phyloP scores from a whole-genome alignment of 306 rosid genomes.

The Cicer judaicum region DNA sequence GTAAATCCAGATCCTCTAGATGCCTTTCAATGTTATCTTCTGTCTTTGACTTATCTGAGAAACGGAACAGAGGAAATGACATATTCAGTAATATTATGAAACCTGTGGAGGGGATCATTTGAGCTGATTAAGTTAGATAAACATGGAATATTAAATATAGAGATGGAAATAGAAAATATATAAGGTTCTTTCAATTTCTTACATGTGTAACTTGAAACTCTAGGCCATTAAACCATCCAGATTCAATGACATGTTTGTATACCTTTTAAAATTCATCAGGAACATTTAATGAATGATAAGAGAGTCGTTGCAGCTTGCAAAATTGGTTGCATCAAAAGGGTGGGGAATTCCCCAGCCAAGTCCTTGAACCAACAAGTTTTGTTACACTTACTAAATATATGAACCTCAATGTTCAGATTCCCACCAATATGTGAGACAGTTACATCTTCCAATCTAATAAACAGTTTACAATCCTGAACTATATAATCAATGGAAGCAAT shows the following conservation, averaged over 20 bases:
- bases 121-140: not conserved
- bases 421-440: not conserved
- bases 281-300: not conserved
- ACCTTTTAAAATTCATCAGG: not conserved
- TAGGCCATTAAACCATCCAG: not conserved
- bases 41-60: not conserved
- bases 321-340: not conserved
- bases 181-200: not conserved
- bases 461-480: not conserved
- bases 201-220: not conserved
- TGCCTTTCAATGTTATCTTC: slow-evolving; percentile 34
- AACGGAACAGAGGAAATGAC: not conserved
- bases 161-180: not conserved
- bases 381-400: not conserved
- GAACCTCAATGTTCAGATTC: not conserved
- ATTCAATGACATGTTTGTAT: not conserved
- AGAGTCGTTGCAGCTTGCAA: not conserved
- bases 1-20: slow-evolving; percentile 54
- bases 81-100: not conserved
- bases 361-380: not conserved
- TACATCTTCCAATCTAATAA: not conserved
- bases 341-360: slow-evolving; percentile 2
- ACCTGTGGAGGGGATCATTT: not conserved
- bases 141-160: not conserved
- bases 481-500: not conserved